Evolutionary conservation across 495 filamentous ascomycete genomes (phyloP), one percentile per base, ranked within the genome.

Genomic region (Platismatia glauca): DNA sequence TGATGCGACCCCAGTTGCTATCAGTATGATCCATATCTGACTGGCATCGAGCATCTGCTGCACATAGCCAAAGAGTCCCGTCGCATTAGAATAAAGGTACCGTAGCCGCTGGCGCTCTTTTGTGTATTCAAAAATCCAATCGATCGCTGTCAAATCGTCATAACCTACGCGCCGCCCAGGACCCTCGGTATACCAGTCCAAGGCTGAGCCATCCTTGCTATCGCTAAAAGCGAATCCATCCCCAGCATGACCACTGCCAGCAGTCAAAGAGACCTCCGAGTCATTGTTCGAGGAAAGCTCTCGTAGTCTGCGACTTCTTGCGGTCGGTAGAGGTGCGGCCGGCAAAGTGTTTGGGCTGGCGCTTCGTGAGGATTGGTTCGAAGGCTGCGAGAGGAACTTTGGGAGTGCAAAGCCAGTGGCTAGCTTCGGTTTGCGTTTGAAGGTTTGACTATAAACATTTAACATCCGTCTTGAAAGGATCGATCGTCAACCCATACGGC

Each of bases 121-220:
- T 31, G 91, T 94, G 72, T 98, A 96, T 74, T 98, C 94, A 71
- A 96, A 97, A 68, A 97, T 97, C 94, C 94, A 98, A 76, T 98
- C 94, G 73, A 98, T 98, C 18, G 95, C 94, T 18, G 95, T 97
- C 69, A 97, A 80, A 76, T 98, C 89, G 67, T 96, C 94, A 74
- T 98, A 98, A 57, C 88, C 91, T 33, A 97, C 91, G 68, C 94
- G 84, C 57, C 92, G 82, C 3, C 94, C 94, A 7, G 90, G 91
- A 7, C 90, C 91, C 74, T 97, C 92, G 46, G 88, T 82, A 72
- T 94, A 89, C 94, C 93, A 97, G 72, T 96, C 90, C 29, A 88
- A 69, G 24, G 83, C 79, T 20, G 72, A 76, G 31, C 81, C 85
- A 69, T 91, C 88, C 71, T 92, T 91, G 29, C 77, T 75, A 6